Evolutionary conservation across 345 rosid species (phyloP).

Genomic region (Linum trigynum): DNA sequence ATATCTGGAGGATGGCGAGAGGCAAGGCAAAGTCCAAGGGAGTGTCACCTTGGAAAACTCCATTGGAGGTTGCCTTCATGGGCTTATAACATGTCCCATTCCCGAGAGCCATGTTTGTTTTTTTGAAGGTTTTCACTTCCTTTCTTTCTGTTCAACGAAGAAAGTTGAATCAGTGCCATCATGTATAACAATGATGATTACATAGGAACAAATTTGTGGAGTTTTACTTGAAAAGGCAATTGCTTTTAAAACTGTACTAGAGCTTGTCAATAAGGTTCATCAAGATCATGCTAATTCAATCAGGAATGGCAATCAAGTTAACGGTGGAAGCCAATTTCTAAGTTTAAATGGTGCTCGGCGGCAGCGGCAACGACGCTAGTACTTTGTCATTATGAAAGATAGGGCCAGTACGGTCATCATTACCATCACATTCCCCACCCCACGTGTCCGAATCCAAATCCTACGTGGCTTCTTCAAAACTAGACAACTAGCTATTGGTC

Average conservation of each 20-base stretch:
- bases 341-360: too few relatives aligned
- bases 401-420: too few relatives aligned
- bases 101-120: neutral
- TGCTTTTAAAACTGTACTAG: too few relatives aligned
- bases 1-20: conserved; percentile 57
- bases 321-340: neutral
- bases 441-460: too few relatives aligned
- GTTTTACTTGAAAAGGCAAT: neutral
- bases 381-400: too few relatives aligned
- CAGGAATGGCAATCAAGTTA: neutral
- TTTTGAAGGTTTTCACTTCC: neutral
- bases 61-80: conserved; percentile 72
- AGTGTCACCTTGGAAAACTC: conserved; percentile 59
- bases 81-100: conserved; percentile 14
- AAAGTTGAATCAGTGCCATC: neutral
- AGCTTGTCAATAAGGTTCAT: too few relatives aligned
- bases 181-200: neutral
- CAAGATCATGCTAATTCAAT: neutral
- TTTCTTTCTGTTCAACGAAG: too few relatives aligned
- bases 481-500: too few relatives aligned
- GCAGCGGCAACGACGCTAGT: too few relatives aligned
- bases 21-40: conserved; percentile 77
- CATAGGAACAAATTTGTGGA: neutral
- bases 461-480: too few relatives aligned
- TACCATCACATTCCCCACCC: too few relatives aligned